Evolutionary conservation across 2,329 filamentous ascomycete genomes (phyloP), one percentile per base, ranked within the genome.

Genomic region (Trichoderma sp.): DNA sequence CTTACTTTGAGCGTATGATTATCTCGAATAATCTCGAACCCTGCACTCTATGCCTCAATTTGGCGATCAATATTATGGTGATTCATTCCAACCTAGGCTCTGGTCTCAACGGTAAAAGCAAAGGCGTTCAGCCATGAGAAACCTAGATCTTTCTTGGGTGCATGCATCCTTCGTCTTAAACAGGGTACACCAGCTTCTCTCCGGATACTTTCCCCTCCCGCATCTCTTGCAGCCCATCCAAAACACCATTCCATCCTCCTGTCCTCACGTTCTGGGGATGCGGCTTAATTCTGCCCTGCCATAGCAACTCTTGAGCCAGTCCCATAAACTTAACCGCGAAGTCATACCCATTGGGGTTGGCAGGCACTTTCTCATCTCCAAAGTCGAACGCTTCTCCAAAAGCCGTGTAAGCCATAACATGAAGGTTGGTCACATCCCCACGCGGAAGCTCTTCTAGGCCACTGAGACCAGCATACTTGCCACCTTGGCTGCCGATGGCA

Each of bases 161-260:
- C n/a, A 34, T 28, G 4, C n/a, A 21, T 24, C 39, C 1, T 57
- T 8, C 14, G 4, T 24, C 3, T 70, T 28, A 62, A n/a, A 62
- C 43, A 4, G 67, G 67, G 74, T 84, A 85, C 1, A 86, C 84
- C 64, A 86, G 76, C 79, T 86, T 86, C 24, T 80, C 79, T 8
- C 80, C 84, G 68, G 82, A 84, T 30, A 85, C 78, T 75, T 79
- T 77, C 0, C 77, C 78, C 5, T 78, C 74, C 58, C 74, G 75
- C 71, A 82, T 70, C 70, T 80, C 77, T 18, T 80, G 75, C n/a
- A 83, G 57, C 2, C 81, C 81, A 12, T 74, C 71, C 21, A 83
- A 43, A n/a, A 83, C 77, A 21, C 65, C 71, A 11, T 18, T 51
- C 43, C 67, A 70, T n/a, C 71, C 66, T 8, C 70, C 70, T 4